Evolutionary conservation across 1,139 yeast genomes (phyloP), one percentile per base, ranked within the genome.

Genomic region (Sugiyamaella japonica): DNA sequence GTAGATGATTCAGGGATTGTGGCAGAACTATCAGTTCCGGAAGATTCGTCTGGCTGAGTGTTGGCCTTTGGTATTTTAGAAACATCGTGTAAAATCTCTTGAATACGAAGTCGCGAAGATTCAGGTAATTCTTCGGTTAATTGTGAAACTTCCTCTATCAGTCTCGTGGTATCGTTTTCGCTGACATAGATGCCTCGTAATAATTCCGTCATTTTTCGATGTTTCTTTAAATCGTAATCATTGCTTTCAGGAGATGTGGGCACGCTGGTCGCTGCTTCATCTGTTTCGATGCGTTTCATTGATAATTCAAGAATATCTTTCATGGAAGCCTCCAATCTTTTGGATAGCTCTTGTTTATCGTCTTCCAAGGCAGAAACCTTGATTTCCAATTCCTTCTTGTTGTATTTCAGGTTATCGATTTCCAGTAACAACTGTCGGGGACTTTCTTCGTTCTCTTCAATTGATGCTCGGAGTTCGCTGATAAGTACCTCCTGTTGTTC

Each of bases 341-440:
- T 31, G n/a, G 41, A 39, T 29, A 70, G 57, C 44, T 61, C 66
- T 7, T 57, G 53, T 49, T 67, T 68, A 31, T 66, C 67, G 17
- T 70, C 70, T 36, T 59, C 60, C 38, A 71, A 56, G 10, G 64
- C 57, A n/a, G 59, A 62, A 40, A 63, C 55, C 37, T 63, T 61
- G 50, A 69, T 66, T 32, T 58, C 58, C 28, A 64, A 58, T 50
- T 72, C 75, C 45, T 67, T 69, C 34, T 63, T 60, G 41, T 70
- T 70, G 49, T 63, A 68, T 31, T 57, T 59, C 13, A 68, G 58
- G 47, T 63, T 63, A 47, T 70, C 74, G 29, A 69, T 55, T 45
- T 67, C 68, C 12, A 55, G 48, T 60, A 43, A 69, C 72, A 38
- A 67, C 53, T 50, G 66, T 63, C 34, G 54, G 38, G 49, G 40